These are phyloP conservation scores for Aspergillus brasiliensis DNA, from an alignment of 2,329 filamentous ascomycete species.

Conservation along the genomic window DNA sequence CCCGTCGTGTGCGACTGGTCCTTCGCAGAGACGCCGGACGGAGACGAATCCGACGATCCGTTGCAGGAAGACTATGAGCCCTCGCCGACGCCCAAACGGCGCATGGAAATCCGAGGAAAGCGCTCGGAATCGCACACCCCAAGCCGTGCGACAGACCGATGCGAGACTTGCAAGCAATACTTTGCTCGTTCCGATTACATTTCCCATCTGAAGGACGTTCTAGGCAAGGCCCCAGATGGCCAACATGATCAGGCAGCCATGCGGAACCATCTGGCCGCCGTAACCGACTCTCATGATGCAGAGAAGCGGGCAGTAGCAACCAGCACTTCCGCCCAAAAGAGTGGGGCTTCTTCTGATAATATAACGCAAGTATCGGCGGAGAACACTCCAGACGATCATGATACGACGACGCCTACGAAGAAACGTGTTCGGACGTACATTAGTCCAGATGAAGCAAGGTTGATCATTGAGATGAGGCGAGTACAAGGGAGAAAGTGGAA, in stretches of 20 bases:
- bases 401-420: conserved; percentile 22
- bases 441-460: conserved; percentile 35
- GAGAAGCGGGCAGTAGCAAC: not conserved
- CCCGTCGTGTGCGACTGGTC: conserved; percentile 39
- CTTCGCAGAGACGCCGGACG: conserved; percentile 37
- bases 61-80: conserved; percentile 38
- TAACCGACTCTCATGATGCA: conserved; percentile 12
- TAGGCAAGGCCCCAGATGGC: conserved; percentile 10
- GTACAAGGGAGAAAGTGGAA: conserved; percentile 31
- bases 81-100: conserved; percentile 32
- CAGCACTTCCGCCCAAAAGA: not conserved
- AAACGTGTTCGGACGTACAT: conserved; percentile 20
- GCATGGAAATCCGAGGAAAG: conserved; percentile 27
- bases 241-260: conserved; percentile 16
- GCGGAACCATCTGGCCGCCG: conserved; percentile 5
- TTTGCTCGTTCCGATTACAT: conserved; percentile 16
- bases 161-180: conserved; percentile 12
- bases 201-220: conserved; percentile 13
- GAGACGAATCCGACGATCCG: conserved; percentile 47
- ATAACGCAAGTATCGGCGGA: conserved; percentile 1
- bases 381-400: not conserved
- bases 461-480: conserved; percentile 34
- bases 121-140: conserved; percentile 5
- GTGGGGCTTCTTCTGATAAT: not conserved
- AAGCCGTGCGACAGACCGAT: conserved; percentile 11